phyloP scores from a whole-genome alignment of 495 filamentous ascomycete genomes.

The Xylaria venustula region DNA sequence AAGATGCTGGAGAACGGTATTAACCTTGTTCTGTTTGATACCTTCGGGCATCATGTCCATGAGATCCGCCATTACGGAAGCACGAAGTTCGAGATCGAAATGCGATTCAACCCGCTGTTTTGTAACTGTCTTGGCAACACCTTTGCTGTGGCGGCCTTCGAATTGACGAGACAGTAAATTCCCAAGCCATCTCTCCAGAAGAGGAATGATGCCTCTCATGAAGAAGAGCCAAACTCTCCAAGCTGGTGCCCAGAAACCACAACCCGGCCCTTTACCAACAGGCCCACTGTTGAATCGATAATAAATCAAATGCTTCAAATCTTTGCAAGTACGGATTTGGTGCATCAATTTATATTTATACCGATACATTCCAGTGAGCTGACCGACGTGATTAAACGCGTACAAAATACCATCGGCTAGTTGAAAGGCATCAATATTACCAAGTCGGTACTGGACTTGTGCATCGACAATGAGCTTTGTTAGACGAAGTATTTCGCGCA shows the following conservation, averaged over 20 bases:
- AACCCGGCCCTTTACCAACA: constrained; percentile 96
- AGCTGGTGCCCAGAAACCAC: constrained; percentile 98
- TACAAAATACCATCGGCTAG: constrained; percentile 98
- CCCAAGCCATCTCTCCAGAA: constrained; percentile 96
- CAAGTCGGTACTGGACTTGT: constrained; percentile 95
- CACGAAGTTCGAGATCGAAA: constrained; percentile 95
- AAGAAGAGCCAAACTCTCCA: constrained; percentile 99
- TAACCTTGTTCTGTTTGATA: constrained; percentile 99
- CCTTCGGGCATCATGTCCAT: constrained; percentile 99
- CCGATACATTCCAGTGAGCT: constrained; percentile 98
- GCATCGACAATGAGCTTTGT: constrained; percentile 99
- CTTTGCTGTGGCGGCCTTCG: constrained; percentile 98
- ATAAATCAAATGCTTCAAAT: constrained; percentile 98
- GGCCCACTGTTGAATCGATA: constrained; percentile 98
- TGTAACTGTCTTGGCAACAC: constrained; percentile 98
- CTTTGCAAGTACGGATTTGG: constrained; percentile 98
- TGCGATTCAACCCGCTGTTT: constrained; percentile 99
- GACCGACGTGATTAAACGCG: constrained; percentile 98
- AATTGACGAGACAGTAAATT: constrained; percentile 97
- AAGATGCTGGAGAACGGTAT: constrained; percentile 94
- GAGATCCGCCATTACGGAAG: constrained; percentile 97
- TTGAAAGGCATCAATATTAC: constrained; percentile 99
- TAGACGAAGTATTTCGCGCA: constrained; percentile 96
- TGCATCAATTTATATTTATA: constrained; percentile 99
- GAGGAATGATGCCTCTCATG: constrained; percentile 96